phyloP scores from a whole-genome alignment of 2,329 filamentous ascomycete species.

The Tolypocladium inflatum region DNA sequence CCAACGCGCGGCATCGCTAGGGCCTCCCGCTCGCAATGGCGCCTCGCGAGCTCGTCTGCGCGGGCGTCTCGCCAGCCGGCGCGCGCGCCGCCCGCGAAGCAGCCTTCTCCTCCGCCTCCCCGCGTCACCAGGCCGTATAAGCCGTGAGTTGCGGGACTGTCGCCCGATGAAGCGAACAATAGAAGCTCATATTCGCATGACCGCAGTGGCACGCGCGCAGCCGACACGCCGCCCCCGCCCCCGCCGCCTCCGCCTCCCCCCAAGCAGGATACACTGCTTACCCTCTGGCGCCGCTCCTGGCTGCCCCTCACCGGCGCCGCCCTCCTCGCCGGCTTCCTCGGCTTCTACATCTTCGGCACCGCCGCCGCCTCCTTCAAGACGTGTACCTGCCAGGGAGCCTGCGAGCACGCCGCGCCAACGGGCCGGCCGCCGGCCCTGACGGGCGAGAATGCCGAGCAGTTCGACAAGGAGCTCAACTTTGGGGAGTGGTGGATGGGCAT shows the following conservation, averaged over 20 bases:
- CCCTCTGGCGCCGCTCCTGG: constrained; percentile 28
- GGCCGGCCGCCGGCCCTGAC: constrained; percentile 38
- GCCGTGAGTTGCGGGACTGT: constrained; percentile 12
- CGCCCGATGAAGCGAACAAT: neutral
- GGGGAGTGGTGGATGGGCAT: constrained; percentile 50
- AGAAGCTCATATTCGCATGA: neutral
- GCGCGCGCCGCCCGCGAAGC: constrained; percentile 1
- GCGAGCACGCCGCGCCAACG: constrained; percentile 30
- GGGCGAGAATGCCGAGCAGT: constrained; percentile 39
- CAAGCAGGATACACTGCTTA: constrained; percentile 22
- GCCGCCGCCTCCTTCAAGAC: constrained; percentile 23
- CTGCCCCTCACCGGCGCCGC: constrained; percentile 36
- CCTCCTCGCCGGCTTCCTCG: constrained; percentile 33
- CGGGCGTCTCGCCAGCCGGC: constrained; percentile 11
- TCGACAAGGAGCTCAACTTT: constrained; percentile 48
- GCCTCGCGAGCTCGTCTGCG: constrained; percentile 18
- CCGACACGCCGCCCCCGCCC: constrained; percentile 4
- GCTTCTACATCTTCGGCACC: constrained; percentile 35
- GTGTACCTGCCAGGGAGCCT: constrained; percentile 12
- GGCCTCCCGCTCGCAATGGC: constrained; percentile 13
- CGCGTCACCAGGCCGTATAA: constrained; percentile 18
- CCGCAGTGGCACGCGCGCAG: constrained; percentile 3
- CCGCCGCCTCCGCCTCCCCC: constrained; percentile 13
- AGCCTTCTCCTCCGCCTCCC: constrained; percentile 7
- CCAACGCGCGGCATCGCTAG: constrained; percentile 15